Base-by-base conservation (phyloP, 148 eudicot species). In the Pharnaceum exiguum region DNA sequence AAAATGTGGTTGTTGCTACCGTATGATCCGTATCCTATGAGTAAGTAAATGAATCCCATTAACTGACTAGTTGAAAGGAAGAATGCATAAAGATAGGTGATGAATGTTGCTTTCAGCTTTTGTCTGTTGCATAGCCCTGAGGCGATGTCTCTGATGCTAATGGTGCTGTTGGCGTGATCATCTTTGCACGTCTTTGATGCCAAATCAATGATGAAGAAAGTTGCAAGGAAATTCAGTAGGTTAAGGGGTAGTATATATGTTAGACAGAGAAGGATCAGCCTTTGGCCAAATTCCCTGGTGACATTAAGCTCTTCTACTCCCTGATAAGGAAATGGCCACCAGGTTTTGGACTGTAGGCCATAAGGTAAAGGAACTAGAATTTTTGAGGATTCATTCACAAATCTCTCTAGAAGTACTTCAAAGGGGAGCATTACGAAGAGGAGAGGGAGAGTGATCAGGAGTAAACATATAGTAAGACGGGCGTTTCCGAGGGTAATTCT, bases 191-290 rank as follows among this genome's bases (percentile, higher is more conserved):
- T 13, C 49, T 56, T 72, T 10, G 68, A 60, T 47, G 76, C 23
- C 17, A 51, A 51, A 46, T 48, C 42, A 28, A 72, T 54, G 31
- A 55, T 61, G 6, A 45, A n/a, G 46, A 60, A 54, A 16, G 57
- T 40, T 51, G 33, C 25, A 43, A 67, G 21, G 23, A 63, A 33
- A 7, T 63, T 35, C 1, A 53, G 47, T 21, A 72, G 22, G 19
- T 63, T 67, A 46, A 72, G 72, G 9, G 64, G 64, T 4, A 67
- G 12, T 13, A 67, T 40, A 46, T 67, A 51, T 53, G 67, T 26
- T 23, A 62, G 3, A 22, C 56, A 24, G 39, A 72, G 15, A 32
- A 27, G 9, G 18, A 62, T n/a, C 18, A 60, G 25, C 5, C 39
- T 29, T 10, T 19, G 29, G 39, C 32, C 47, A 22, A 55, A 49